Evolutionary conservation across 2,329 filamentous ascomycete genomes (phyloP).

Genomic region (Periconia digitata): DNA sequence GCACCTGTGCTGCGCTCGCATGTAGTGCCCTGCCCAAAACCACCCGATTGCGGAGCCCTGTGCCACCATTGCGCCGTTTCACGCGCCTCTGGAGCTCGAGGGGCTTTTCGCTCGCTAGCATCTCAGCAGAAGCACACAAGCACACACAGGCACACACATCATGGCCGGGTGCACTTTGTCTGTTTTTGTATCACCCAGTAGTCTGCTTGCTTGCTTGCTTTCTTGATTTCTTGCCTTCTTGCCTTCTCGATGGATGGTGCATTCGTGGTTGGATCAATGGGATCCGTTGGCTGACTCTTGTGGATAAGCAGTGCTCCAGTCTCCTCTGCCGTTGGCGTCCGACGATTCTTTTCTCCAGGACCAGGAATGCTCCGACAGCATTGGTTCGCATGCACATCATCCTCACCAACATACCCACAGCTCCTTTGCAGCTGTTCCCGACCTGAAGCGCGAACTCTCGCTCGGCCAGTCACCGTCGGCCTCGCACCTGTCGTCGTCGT

Average conservation of each 20-base stretch:
- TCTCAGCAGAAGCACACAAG: constrained; percentile 16
- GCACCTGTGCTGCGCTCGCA: constrained; percentile 40
- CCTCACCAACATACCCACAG: constrained; percentile 9
- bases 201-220: not conserved
- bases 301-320: constrained; percentile 47
- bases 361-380: constrained; percentile 50
- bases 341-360: constrained; percentile 49
- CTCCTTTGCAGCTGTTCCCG: constrained; percentile 48
- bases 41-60: constrained; percentile 40
- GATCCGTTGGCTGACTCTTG: constrained; percentile 48
- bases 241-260: too few species aligned
- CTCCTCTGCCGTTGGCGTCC: constrained; percentile 44
- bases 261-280: not conserved
- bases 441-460: constrained; percentile 54
- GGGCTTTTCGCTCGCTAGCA: not conserved
- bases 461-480: constrained; percentile 50
- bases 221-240: not conserved
- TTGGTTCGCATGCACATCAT: constrained; percentile 50
- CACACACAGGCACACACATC: constrained; percentile 20
- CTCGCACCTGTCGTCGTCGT: constrained; percentile 50
- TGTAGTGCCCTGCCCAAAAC: constrained; percentile 19
- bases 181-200: not conserved
- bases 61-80: constrained; percentile 35
- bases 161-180: constrained; percentile 36
- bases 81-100: too few species aligned